Base-by-base conservation (phyloP, 495 filamentous ascomycete genomes). In the Platismatia glauca region DNA sequence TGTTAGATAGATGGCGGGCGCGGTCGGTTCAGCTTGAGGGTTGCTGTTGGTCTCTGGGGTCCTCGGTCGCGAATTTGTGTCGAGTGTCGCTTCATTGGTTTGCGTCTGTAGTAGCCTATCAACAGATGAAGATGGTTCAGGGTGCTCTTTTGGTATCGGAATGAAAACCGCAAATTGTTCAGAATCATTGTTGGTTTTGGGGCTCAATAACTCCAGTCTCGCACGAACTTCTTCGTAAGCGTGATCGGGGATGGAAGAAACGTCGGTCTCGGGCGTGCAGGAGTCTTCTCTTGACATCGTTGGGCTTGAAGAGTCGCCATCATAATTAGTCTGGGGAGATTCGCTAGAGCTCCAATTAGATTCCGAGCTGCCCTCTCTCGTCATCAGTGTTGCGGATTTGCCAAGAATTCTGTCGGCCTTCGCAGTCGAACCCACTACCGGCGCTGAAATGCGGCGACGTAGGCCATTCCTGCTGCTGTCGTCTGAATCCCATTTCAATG, bases 301-400 rank as follows among this genome's bases (percentile, higher is more conserved):
- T 13, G 68, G 63, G 55, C 64, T 67, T 18, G 66, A 65, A 41
- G 66, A 62, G 29, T 63, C 61, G 16, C 59, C 65, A 38, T 61
- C 62, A 38, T 57, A 67, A 29, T 24, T 67, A 18, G 48, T 59
- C 24, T 68, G 60, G 39, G 68, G 66, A 33, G 68, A 70, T 27
- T 66, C 68, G 59, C 68, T 67, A 48, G 68, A 68, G 57, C 66
- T 68, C 68, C 68, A 68, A 44, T 63, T 62, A 46, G 68, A 70
- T 37, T 70, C 68, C 15, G 55, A 48, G 57, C 68, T 70, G 57
- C 44, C 46, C 39, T 68, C 68, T 22, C 68, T 52, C 39, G 50
- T 58, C 68, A 68, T 70, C 8, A 55, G 55, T 13, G 60, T 57
- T 15, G 67, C 68, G 46, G 38, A 37, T 58, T 62, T 67, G 58